These are phyloP conservation scores for Leptomonas pyrrhocoris DNA, from an alignment of 208 protist species.

Conservation along the genomic window DNA sequence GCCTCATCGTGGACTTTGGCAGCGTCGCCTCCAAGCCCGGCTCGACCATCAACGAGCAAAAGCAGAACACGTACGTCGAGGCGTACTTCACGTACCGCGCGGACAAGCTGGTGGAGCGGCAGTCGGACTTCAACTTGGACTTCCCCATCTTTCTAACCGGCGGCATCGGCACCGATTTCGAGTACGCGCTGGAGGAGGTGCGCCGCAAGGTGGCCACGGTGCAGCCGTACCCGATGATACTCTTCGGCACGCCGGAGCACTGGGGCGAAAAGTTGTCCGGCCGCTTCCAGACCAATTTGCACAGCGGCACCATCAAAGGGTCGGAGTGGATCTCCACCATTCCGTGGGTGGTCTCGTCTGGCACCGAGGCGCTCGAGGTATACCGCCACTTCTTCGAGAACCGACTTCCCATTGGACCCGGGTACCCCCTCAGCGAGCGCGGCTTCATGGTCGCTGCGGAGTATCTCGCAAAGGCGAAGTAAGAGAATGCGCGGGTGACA, in stretches of 20 bases:
- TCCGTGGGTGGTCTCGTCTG: slow-evolving; percentile 87
- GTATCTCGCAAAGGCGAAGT: slow-evolving; percentile 49
- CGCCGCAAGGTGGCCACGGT: slow-evolving; percentile 91
- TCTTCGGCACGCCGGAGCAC: slow-evolving; percentile 84
- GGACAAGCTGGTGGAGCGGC: slow-evolving; percentile 92
- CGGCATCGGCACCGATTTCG: slow-evolving; percentile 94
- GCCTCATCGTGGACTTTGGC: slow-evolving; percentile 92
- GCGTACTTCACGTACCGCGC: slow-evolving; percentile 92
- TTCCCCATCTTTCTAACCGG: slow-evolving; percentile 93
- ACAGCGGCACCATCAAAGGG: slow-evolving; percentile 86
- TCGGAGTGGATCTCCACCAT: slow-evolving; percentile 93
- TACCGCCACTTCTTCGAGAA: slow-evolving; percentile 86
- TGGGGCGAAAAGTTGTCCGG: slow-evolving; percentile 82
- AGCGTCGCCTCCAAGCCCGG: slow-evolving; percentile 80
- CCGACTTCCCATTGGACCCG: slow-evolving; percentile 74
- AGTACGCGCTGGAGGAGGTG: slow-evolving; percentile 94
- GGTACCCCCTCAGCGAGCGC: slow-evolving; percentile 66
- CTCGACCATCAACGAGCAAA: slow-evolving; percentile 93
- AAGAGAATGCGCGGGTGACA: neutral
- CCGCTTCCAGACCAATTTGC: slow-evolving; percentile 78
- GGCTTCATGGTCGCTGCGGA: slow-evolving; percentile 90
- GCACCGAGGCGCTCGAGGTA: slow-evolving; percentile 86
- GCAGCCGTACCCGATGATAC: slow-evolving; percentile 81
- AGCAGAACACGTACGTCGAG: slow-evolving; percentile 90
- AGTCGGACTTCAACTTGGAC: slow-evolving; percentile 94